A percentile compares a stretch with the other conserved stretches of the same genome.
Evolutionary conservation across 257 asterid species (phyloP).

Genomic region (Oldenlandia corymbosa): DNA sequence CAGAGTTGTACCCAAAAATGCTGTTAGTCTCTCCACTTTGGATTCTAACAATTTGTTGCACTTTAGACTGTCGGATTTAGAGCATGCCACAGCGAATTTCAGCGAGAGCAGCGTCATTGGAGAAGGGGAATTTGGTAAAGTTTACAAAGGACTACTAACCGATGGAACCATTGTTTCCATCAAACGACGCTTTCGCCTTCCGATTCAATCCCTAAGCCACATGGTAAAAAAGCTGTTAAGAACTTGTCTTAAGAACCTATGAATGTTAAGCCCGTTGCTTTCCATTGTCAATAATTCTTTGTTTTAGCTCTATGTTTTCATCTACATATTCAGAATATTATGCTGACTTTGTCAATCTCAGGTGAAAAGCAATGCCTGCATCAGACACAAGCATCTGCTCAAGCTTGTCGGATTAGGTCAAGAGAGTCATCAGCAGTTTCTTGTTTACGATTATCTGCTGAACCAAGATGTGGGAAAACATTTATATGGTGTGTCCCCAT

Average conservation of each 20-base stretch:
- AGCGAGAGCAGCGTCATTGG: constrained; percentile 4
- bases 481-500: constrained; percentile 5
- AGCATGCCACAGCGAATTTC: constrained; percentile 6
- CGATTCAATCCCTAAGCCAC: neutral
- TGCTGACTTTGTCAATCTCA: constrained; percentile 2
- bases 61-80: constrained; percentile 1
- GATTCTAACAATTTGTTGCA: neutral
- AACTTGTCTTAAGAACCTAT: neutral
- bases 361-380: neutral
- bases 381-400: constrained; percentile 9
- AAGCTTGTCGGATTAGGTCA: constrained; percentile 11
- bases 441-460: constrained; percentile 8
- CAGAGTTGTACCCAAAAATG: neutral
- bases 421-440: constrained; percentile 14
- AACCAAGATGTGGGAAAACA: constrained; percentile 5
- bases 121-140: constrained; percentile 10
- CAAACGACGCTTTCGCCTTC: constrained; percentile 2
- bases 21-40: neutral
- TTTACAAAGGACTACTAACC: constrained; percentile 5
- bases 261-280: too few relatives aligned
- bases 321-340: too few relatives aligned
- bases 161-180: constrained; percentile 11
- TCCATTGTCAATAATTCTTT: too few relatives aligned
- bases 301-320: too few relatives aligned
- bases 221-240: neutral